Conservation (phyloP, 1,284 basidiomycete genomes). For the Moesziomyces antarcticus region DNA sequence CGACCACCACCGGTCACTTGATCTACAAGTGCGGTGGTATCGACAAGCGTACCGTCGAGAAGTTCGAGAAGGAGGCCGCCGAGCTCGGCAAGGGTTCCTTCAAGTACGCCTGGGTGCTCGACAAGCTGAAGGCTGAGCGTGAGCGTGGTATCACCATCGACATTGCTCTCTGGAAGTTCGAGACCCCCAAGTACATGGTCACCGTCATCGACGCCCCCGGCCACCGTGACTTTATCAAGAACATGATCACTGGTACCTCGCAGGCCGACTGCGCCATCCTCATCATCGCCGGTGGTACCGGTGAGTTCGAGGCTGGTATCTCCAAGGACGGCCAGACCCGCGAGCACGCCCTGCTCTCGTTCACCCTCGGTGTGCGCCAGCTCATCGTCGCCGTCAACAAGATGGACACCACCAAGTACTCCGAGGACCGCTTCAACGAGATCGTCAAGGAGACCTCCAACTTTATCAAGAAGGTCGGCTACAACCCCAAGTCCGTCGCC, state of each 20-base stretch:
- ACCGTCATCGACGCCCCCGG: slow-evolving; percentile 97
- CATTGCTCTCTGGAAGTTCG: slow-evolving; percentile 77
- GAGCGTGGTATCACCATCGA: slow-evolving; percentile 99
- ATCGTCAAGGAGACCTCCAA: slow-evolving; percentile 98
- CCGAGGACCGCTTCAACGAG: slow-evolving; percentile 99
- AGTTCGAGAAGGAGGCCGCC: slow-evolving; percentile 99
- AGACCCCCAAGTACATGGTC: slow-evolving; percentile 70
- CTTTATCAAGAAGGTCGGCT: slow-evolving; percentile 99
- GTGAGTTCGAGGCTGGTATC: slow-evolving; percentile 99
- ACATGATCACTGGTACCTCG: slow-evolving; percentile 81
- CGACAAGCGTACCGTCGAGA: slow-evolving; percentile 99
- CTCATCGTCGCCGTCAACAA: slow-evolving; percentile 99
- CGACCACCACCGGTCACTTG: slow-evolving; percentile 99
- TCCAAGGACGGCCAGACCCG: slow-evolving; percentile 99
- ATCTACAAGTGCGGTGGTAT: slow-evolving; percentile 99
- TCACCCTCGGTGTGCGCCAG: slow-evolving; percentile 99
- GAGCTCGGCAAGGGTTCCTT: slow-evolving; percentile 99
- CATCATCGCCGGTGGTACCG: slow-evolving; percentile 98
- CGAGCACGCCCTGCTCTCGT: slow-evolving; percentile 99
- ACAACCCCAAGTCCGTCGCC: slow-evolving; percentile 98
- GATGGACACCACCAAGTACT: slow-evolving; percentile 99
- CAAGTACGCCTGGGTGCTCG: slow-evolving; percentile 97
- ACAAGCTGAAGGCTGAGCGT: slow-evolving; percentile 99
- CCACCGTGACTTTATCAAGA: slow-evolving; percentile 99
- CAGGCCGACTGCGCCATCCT: slow-evolving; percentile 99